These are phyloP conservation scores for Emiliania huxleyi DNA, from an alignment of 78 protist species.

Conservation along the genomic window DNA sequence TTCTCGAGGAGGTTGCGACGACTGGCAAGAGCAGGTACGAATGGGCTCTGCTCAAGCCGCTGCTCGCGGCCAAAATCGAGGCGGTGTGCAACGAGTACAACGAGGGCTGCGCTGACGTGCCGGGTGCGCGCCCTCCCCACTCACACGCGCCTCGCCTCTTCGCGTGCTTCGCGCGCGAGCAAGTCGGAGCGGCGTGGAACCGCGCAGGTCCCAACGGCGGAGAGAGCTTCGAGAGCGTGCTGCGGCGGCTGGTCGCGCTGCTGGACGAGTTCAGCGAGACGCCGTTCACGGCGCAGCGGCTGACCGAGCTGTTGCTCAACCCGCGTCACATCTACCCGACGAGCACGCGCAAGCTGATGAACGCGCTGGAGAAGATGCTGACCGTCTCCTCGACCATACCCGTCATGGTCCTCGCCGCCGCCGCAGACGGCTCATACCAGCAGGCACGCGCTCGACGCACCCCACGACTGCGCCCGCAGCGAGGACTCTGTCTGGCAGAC, in stretches of 20 bases:
- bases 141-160: too few species aligned
- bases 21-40: not conserved
- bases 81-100: not conserved
- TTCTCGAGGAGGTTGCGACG: not conserved
- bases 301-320: not conserved
- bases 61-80: not conserved
- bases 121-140: too few species aligned
- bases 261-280: not conserved
- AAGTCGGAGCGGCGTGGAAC: too few species aligned
- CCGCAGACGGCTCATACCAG: not conserved
- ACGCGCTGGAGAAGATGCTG: not conserved
- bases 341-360: not conserved
- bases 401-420: not conserved
- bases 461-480: too few species aligned
- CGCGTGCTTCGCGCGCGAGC: too few species aligned
- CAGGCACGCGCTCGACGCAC: too few species aligned
- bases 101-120: not conserved
- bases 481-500: too few species aligned
- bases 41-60: not conserved
- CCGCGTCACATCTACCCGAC: not conserved
- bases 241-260: slow-evolving; percentile 10
- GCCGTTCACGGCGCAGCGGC: slow-evolving; percentile 9
- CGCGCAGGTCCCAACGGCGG: too few species aligned
- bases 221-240: not conserved
- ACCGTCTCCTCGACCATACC: not conserved